Conservation (phyloP, 1,284 basidiomycete species). For the Fistulinella cinereoalba region DNA sequence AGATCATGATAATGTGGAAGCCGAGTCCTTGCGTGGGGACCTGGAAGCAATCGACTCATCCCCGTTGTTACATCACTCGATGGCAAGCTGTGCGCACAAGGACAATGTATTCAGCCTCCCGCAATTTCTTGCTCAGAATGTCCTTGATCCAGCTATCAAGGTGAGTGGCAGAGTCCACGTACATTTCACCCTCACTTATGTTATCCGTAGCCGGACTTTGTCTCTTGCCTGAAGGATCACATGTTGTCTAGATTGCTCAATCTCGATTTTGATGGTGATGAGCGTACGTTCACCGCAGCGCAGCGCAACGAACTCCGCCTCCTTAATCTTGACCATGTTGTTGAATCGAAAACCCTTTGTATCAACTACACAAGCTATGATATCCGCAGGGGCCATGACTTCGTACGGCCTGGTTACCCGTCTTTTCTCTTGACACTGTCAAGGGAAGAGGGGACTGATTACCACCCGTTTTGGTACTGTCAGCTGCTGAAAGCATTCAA, state of each 20-base stretch:
- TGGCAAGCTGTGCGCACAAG: no score
- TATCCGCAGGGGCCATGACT: slow-evolving; percentile 11
- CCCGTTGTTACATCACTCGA: no score
- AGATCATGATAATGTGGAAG: no score
- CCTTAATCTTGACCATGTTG: slow-evolving; percentile 2
- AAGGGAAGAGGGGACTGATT: neutral
- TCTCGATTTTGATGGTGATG: slow-evolving; percentile 5
- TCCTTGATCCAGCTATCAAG: no score
- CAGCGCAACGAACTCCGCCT: neutral
- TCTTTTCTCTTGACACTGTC: slow-evolving; percentile 14
- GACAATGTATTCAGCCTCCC: no score
- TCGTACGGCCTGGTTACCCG: slow-evolving; percentile 20
- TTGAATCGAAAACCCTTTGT: slow-evolving; percentile 1
- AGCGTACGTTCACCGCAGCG: neutral
- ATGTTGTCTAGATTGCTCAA: neutral
- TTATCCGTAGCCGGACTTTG: neutral
- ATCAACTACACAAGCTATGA: slow-evolving; percentile 34
- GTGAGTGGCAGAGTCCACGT: no score
- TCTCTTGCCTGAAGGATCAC: slow-evolving; percentile 1
- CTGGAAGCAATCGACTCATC: no score
- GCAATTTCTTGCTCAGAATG: no score
- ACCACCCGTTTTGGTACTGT: slow-evolving; percentile 29
- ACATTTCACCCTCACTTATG: no score
- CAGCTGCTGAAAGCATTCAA: slow-evolving; percentile 8
- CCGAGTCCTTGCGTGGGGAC: no score